Conservation (phyloP, 2,329 filamentous ascomycete genomes). For the Zymoseptoria tritici region DNA sequence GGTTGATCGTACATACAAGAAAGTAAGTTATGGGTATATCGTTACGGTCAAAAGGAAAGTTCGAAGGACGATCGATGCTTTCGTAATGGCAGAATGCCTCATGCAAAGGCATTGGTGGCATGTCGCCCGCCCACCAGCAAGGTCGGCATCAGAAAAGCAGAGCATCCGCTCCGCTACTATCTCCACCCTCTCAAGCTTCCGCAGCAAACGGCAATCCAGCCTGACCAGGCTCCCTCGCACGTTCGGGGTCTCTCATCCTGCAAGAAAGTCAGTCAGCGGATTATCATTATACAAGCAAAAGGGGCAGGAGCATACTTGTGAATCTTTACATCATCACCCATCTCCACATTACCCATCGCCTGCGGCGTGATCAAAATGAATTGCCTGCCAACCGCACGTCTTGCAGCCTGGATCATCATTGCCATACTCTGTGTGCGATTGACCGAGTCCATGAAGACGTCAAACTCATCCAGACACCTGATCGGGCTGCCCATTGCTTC, state of each 20-base stretch:
- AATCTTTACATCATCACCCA: conserved; percentile 65
- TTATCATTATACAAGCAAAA: conserved; percentile 24
- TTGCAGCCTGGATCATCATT: conserved; percentile 83
- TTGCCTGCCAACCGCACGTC: conserved; percentile 80
- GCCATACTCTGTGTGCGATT: conserved; percentile 89
- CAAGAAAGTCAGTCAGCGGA: conserved; percentile 18
- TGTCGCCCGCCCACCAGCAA: not conserved
- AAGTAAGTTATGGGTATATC: not conserved
- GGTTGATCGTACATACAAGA: not conserved
- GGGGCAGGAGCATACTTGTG: conserved; percentile 46
- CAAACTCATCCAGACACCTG: conserved; percentile 92
- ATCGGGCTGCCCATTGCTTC: conserved; percentile 96
- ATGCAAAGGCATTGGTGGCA: not conserved
- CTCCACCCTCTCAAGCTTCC: not conserved
- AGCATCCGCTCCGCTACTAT: not conserved
- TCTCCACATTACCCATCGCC: conserved; percentile 57
- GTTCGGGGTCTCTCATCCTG: conserved; percentile 20
- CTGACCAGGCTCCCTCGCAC: conserved; percentile 10
- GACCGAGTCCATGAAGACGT: conserved; percentile 98
- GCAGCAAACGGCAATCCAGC: conserved; percentile 8
- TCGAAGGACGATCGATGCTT: not conserved
- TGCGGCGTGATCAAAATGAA: conserved; percentile 97
- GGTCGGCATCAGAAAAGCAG: not conserved
- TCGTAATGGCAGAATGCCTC: not conserved
- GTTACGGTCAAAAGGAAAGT: not conserved